Conservation (phyloP, 148 eudicot genomes). For the Rhododendron ovatum region DNA sequence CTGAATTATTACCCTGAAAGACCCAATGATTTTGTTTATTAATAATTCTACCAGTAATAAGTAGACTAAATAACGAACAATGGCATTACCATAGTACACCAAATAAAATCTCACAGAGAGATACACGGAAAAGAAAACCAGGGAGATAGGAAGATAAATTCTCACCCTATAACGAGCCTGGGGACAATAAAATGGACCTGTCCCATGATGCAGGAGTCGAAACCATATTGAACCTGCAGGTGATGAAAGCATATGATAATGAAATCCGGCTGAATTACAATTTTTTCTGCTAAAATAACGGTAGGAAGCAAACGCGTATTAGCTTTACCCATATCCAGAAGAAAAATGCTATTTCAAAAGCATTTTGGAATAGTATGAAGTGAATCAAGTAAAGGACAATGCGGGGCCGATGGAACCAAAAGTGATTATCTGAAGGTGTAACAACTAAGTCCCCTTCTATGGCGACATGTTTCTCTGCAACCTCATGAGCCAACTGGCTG, state of each 20-base stretch:
- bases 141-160: background rate
- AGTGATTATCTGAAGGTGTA: slow-evolving; percentile 29
- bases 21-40: background rate
- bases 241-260: background rate
- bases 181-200: background rate
- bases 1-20: slow-evolving; percentile 3
- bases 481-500: slow-evolving; percentile 4
- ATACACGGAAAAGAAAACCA: background rate
- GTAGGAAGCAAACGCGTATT: background rate
- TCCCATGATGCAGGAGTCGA: slow-evolving; percentile 8
- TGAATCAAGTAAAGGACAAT: slow-evolving; percentile 20
- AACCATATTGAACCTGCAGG: slow-evolving; percentile 8
- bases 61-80: background rate
- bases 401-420: slow-evolving; percentile 29
- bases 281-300: background rate
- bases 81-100: background rate
- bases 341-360: slow-evolving; percentile 29
- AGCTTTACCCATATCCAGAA: slow-evolving; percentile 21
- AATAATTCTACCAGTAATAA: background rate
- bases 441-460: background rate
- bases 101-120: too few relatives aligned
- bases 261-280: background rate
- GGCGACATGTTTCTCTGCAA: slow-evolving; percentile 7
- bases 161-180: slow-evolving; percentile 1
- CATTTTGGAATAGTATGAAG: slow-evolving; percentile 23